Evolutionary conservation across 192 early-diverging fungal genomes (phyloP).

Genomic region (Backusella tarrabulga): DNA sequence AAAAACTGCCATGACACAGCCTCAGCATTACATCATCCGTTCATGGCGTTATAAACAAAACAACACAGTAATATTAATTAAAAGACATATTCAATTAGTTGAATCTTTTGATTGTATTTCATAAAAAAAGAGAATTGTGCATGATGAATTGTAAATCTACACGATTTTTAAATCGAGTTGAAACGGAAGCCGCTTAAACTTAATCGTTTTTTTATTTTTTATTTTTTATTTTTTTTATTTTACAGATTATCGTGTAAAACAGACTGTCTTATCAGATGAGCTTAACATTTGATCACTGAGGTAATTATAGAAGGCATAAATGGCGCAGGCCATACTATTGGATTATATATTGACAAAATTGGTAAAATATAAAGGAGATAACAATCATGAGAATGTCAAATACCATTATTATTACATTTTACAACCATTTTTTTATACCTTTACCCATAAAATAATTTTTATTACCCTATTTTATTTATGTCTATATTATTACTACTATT

Average conservation of each 20-base stretch:
- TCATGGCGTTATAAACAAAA: slow-evolving; percentile 64
- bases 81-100: background rate
- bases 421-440: too few relatives aligned
- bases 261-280: slow-evolving; percentile 86
- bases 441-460: too few relatives aligned
- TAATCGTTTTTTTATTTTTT: slow-evolving; percentile 68
- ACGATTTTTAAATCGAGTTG: slow-evolving; percentile 8
- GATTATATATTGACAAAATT: background rate
- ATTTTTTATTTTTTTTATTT: slow-evolving; percentile 50
- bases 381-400: background rate
- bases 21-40: slow-evolving; percentile 77
- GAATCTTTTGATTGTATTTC: slow-evolving; percentile 86
- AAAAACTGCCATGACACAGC: slow-evolving; percentile 73
- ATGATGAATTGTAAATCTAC: background rate
- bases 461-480: background rate
- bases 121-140: slow-evolving; percentile 73
- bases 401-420: too few relatives aligned
- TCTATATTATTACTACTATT: background rate
- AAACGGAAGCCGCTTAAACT: slow-evolving; percentile 1
- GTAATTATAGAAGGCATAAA: background rate
- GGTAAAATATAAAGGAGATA: background rate
- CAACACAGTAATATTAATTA: background rate
- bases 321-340: background rate
- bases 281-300: slow-evolving; percentile 39
- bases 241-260: slow-evolving; percentile 88